Evolutionary conservation across 192 early-diverging fungal species (phyloP), one percentile per base, ranked within the genome.

Genomic region (Coemansia sp.): DNA sequence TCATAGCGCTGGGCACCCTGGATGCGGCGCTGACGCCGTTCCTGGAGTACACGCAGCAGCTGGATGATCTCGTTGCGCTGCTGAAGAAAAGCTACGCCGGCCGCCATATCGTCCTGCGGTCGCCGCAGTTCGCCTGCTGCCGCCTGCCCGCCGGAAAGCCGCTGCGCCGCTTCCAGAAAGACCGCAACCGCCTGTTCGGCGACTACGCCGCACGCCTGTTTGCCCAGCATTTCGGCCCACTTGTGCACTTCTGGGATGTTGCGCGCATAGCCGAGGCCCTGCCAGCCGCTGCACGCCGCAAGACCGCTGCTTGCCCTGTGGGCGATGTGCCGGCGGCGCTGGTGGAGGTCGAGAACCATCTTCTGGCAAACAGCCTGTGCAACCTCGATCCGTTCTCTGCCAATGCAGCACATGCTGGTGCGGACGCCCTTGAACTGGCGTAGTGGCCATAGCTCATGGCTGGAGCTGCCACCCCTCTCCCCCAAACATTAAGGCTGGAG

Each of bases 71-170:
- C 2, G 47, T 65, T 2, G 23, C 13, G 20, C 34, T 57, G 23
- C 15, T 65, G 34, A 56, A 57, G 55, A 27, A 31, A 11, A 42
- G 19, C 44, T 65, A 65, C 34, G 34, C 22, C 17, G 64, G 47
- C 6, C 54, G 42, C 33, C 44, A 55, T 15, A 52, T 65, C 19
- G 33, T 65, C n/a, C 10, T 65, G 64, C 64, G 64, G n/a, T 37
- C 55, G 64, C 64, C 64, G n/a, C 64, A 65, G 64, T 50, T 58
- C 55, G 48, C 56, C 20, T 65, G 64, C 64, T 65, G 64, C 37
- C 44, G 45, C 47, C 55, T 55, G 45, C 64, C 64, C 6, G 33
- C 42, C 3, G 64, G 64, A 25, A 50, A 17, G 20, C 64, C 64
- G 33, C 44, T 56, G 56, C 55, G 64, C 14, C 64, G 64, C 23